A percentile compares a stretch with the other conserved stretches of the same genome.
Evolutionary conservation across 2,329 filamentous ascomycete species (phyloP).

Genomic region (Pseudogymnoascus sp.): DNA sequence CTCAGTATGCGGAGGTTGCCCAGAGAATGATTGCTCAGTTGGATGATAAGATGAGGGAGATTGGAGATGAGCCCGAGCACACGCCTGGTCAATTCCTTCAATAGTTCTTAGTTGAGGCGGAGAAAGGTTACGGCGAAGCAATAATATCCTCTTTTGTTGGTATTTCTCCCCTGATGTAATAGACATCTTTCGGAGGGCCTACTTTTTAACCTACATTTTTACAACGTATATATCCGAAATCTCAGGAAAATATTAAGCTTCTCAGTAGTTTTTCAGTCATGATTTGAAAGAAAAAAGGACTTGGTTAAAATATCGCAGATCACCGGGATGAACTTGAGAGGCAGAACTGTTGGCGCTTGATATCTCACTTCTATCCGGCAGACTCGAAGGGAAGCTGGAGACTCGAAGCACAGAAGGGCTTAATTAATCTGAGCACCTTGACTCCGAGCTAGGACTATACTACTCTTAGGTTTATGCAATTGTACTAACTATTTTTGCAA

Average conservation of each 20-base stretch:
- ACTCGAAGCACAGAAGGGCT: neutral
- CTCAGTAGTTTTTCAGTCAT: neutral
- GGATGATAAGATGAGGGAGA: conserved; percentile 43
- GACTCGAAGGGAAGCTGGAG: neutral
- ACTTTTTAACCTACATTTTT: neutral
- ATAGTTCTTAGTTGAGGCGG: neutral
- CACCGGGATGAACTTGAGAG: neutral
- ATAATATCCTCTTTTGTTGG: neutral
- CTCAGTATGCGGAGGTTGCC: conserved; percentile 31
- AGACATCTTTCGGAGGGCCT: neutral
- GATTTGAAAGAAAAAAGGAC: neutral
- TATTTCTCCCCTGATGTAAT: neutral
- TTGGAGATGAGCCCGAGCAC: conserved; percentile 39
- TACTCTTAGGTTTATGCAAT: neutral
- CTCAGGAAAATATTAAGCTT: neutral
- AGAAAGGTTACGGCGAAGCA: neutral
- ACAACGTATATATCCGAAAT: neutral
- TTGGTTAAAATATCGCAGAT: neutral
- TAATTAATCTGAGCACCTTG: neutral
- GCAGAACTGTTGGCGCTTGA: neutral
- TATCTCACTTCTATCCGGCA: neutral
- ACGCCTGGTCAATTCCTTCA: neutral
- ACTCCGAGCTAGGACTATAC: neutral
- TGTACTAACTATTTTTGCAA: neutral
- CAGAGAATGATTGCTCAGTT: conserved; percentile 34